phyloP scores from a whole-genome alignment of 2,329 filamentous ascomycete genomes.

The Verticillium tricorpus region DNA sequence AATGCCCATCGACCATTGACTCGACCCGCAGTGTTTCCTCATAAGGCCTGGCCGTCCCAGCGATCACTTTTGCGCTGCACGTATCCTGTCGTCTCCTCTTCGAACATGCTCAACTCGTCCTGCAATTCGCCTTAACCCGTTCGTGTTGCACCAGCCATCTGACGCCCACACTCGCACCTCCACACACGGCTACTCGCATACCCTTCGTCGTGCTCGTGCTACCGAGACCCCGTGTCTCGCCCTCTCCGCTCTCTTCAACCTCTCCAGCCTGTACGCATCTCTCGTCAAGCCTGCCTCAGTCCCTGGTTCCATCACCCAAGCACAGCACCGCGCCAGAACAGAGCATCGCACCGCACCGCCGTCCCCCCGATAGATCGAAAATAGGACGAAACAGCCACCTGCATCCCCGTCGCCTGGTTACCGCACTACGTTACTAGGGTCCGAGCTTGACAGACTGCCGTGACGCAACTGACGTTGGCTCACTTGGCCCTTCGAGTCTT shows the following conservation, averaged over 20 bases:
- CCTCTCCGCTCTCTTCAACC: conserved; percentile 6
- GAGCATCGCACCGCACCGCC: not conserved
- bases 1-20: not conserved
- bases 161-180: conserved; percentile 5
- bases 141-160: conserved; percentile 8
- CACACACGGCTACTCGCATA: conserved; percentile 8
- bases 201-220: conserved; percentile 3
- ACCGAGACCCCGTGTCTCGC: conserved; percentile 9
- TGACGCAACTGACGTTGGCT: not conserved
- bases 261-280: not conserved
- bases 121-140: conserved; percentile 5
- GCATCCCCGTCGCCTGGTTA: not conserved
- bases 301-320: not conserved
- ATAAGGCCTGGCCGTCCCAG: conserved; percentile 8
- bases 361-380: conserved; percentile 7
- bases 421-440: not conserved
- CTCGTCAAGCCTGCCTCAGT: not conserved
- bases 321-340: not conserved
- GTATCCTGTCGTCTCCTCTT: conserved; percentile 3
- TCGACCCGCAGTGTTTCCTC: conserved; percentile 4
- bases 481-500: conserved; percentile 1
- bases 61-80: not conserved
- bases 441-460: not conserved
- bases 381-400: conserved; percentile 4
- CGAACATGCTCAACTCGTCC: conserved; percentile 11